A percentile compares a stretch with the other conserved stretches of the same genome.
Conservation (phyloP, 2,329 filamentous ascomycete genomes). For the Juglanconis oblonga region DNA sequence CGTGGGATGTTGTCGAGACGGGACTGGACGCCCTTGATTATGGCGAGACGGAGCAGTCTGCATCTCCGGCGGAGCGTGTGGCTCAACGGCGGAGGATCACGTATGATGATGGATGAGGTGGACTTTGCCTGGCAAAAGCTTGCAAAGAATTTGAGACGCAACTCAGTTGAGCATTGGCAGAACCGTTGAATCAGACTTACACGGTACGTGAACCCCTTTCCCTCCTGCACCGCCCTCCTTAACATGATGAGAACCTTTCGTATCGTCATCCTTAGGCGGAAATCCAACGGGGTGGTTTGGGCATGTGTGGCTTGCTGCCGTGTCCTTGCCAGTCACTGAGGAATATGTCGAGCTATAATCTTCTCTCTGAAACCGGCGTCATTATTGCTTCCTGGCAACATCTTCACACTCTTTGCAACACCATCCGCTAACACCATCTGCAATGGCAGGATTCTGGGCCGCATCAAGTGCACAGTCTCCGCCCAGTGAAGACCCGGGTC, state of each 20-base stretch:
- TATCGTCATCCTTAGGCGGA: conserved; percentile 99
- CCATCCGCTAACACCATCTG: background rate
- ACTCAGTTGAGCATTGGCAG: background rate
- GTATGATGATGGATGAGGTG: conserved; percentile 33
- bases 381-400: no score
- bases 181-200: background rate
- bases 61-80: conserved; percentile 24
- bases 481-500: no score
- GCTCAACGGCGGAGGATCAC: conserved; percentile 42
- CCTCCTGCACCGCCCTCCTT: conserved; percentile 14
- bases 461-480: no score
- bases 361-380: conserved; percentile 45
- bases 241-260: conserved; percentile 74
- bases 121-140: background rate
- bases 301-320: conserved; percentile 28
- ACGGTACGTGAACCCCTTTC: conserved; percentile 8
- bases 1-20: conserved; percentile 63
- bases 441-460: background rate
- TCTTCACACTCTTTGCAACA: background rate
- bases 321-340: conserved; percentile 23
- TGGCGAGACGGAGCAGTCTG: conserved; percentile 39
- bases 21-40: conserved; percentile 61
- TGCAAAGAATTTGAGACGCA: background rate
- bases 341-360: conserved; percentile 44
- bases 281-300: conserved; percentile 35